Base-by-base conservation (phyloP, 495 filamentous ascomycete genomes). In the Hypoxylon fuscum region DNA sequence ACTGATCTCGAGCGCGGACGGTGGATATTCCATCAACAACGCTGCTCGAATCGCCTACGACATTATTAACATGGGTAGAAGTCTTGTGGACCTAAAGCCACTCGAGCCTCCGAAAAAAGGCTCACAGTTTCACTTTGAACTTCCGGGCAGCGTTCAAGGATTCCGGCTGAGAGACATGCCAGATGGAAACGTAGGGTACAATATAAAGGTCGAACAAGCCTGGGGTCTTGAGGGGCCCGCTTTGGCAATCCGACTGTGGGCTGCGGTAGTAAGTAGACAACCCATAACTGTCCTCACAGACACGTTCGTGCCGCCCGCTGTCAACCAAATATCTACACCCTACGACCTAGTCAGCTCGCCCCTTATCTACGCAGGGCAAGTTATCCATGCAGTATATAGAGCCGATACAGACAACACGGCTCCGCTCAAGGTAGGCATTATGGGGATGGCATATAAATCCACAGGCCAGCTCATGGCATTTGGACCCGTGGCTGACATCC, bases 21-120 rank as follows among this genome's bases (percentile, higher is more conserved):
- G 68, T 7, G 72, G 72, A 9, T 74, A 74, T 55, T 71, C 70
- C 1, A 62, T 74, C 45, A 74, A 74, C 41, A 74, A 74, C 29
- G 72, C 72, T 12, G 62, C 60, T 38, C 59, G 68, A 1, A 66
- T 74, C 15, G 68, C 72, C 1, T 52, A 59, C 23, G 62, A 72
- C 46, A 48, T 74, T 11, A 55, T 18, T 11, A 71, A 71, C 17
- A 48, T 68, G 15, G 72, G 72, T 17, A 62, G 62, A 1, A 21
- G 27, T 7, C 47, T 69, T 7, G 62, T 53, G 8, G 57, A 54
- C 3, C 22, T 61, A 14, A 25, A 43, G 1, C 42, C 56, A 0
- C 50, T 71, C 5, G 5, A 21, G 5, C 52, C 49, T n/a, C 70
- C 70, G 11, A 74, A 74, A 15, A 27, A 55, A 9, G 72, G 70